phyloP scores from a whole-genome alignment of 2,329 filamentous ascomycete species.

The Clarireedia hainanense region DNA sequence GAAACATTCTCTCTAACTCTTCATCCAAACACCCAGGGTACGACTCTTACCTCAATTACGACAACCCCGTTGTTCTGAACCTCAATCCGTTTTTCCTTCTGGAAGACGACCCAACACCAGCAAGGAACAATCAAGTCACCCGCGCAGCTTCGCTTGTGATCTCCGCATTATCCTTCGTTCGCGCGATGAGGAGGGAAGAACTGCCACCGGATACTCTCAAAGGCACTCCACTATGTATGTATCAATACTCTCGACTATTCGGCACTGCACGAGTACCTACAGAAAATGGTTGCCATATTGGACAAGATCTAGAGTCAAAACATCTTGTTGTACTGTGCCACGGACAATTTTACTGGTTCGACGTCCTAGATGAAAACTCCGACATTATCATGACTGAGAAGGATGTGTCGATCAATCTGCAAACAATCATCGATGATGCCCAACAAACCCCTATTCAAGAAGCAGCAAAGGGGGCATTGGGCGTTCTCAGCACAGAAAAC shows the following conservation, averaged over 20 bases:
- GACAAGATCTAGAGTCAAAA: conserved; percentile 86
- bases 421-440: conserved; percentile 88
- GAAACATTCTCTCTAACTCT: neutral
- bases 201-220: conserved; percentile 80
- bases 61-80: conserved; percentile 95
- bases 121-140: conserved; percentile 92
- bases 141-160: conserved; percentile 86
- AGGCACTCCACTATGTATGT: conserved; percentile 89
- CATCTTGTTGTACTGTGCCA: conserved; percentile 90
- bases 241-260: conserved; percentile 92
- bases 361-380: conserved; percentile 87
- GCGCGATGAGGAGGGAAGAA: conserved; percentile 88
- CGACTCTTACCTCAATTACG: conserved; percentile 95
- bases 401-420: conserved; percentile 83
- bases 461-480: conserved; percentile 88
- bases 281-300: conserved; percentile 90
- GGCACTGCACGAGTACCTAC: conserved; percentile 92
- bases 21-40: conserved; percentile 61
- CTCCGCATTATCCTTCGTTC: conserved; percentile 84
- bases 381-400: conserved; percentile 97
- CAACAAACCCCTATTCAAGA: conserved; percentile 84
- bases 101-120: conserved; percentile 94
- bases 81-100: conserved; percentile 96
- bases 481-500: conserved; percentile 92
- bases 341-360: conserved; percentile 98